phyloP scores from a whole-genome alignment of 805 yeast species.

The Kodamaea sagamina region DNA sequence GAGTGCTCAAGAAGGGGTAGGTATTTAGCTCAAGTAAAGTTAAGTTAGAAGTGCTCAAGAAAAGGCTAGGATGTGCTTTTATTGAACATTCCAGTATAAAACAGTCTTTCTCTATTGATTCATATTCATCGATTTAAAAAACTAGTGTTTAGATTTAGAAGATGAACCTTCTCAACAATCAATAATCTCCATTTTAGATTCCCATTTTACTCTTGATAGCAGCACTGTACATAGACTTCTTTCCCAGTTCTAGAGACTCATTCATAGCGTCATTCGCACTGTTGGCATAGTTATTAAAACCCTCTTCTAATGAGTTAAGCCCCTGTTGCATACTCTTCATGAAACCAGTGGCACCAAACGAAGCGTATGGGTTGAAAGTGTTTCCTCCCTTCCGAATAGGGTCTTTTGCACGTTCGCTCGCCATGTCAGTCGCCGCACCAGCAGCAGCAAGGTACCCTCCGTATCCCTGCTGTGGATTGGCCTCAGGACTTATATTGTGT shows the following conservation, averaged over 20 bases:
- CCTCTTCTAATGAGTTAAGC: constrained; percentile 54
- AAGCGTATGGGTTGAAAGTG: constrained; percentile 27
- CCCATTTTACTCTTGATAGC: constrained; percentile 58
- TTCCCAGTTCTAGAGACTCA: constrained; percentile 51
- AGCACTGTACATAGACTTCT: constrained; percentile 51
- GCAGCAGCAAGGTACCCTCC: constrained; percentile 25
- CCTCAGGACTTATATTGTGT: constrained; percentile 46
- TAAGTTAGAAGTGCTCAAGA: too few species aligned
- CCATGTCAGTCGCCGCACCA: constrained; percentile 16
- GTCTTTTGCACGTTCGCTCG: constrained; percentile 31
- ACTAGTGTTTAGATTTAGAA: too few species aligned
- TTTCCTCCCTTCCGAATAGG: constrained; percentile 46
- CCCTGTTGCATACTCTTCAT: constrained; percentile 53
- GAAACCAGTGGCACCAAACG: constrained; percentile 39
- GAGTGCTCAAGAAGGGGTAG: too few species aligned
- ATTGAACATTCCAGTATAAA: too few species aligned
- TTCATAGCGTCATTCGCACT: constrained; percentile 54
- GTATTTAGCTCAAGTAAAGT: too few species aligned
- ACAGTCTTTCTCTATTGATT: too few species aligned
- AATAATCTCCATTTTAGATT: too few species aligned
- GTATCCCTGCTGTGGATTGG: constrained; percentile 37
- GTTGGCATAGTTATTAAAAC: constrained; percentile 58
- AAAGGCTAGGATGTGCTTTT: too few species aligned
- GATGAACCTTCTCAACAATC: too few species aligned
- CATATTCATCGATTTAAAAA: too few species aligned